Percentiles rank a stretch among this genome's conserved stretches.
Conservation (phyloP, 176 grass and related monocot genomes). For the Elaeis guineensis region DNA sequence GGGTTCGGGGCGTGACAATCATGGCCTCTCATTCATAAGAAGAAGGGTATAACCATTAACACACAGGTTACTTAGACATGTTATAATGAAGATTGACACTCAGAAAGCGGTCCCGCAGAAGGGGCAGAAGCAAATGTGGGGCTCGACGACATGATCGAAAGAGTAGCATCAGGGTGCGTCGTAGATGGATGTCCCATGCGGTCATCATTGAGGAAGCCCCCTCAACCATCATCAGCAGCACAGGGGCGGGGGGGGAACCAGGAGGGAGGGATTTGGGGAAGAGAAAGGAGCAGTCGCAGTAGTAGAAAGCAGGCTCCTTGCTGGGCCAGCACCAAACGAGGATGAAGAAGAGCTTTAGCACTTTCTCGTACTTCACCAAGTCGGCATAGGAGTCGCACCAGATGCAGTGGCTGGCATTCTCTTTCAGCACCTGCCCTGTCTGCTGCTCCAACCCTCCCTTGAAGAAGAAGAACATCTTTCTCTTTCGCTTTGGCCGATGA, state of each 20-base stretch:
- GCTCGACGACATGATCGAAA: constrained; percentile 63
- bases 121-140: constrained; percentile 82
- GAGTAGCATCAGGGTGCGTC: constrained; percentile 26
- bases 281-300: constrained; percentile 63
- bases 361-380: constrained; percentile 76
- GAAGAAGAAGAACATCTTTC: constrained; percentile 80
- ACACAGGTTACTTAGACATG: too few species aligned
- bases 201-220: not conserved
- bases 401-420: too few species aligned
- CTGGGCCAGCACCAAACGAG: constrained; percentile 59
- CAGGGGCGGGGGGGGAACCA: not conserved
- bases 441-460: constrained; percentile 61
- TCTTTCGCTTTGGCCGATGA: not conserved
- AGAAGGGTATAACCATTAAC: too few species aligned
- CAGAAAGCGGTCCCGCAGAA: constrained; percentile 54
- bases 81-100: too few species aligned
- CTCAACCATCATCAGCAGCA: not conserved
- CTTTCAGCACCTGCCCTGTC: constrained; percentile 3
- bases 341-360: constrained; percentile 82
- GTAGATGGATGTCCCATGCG: constrained; percentile 1
- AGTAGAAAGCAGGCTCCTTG: constrained; percentile 56
- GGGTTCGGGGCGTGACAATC: too few species aligned
- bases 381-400: constrained; percentile 33
- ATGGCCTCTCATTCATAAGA: too few species aligned
- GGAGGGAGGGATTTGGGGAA: constrained; percentile 38